Percentiles rank a stretch among this genome's conserved stretches.
Evolutionary conservation across 345 rosid genomes (phyloP).

Genomic region (Noccaea bulbosa): DNA sequence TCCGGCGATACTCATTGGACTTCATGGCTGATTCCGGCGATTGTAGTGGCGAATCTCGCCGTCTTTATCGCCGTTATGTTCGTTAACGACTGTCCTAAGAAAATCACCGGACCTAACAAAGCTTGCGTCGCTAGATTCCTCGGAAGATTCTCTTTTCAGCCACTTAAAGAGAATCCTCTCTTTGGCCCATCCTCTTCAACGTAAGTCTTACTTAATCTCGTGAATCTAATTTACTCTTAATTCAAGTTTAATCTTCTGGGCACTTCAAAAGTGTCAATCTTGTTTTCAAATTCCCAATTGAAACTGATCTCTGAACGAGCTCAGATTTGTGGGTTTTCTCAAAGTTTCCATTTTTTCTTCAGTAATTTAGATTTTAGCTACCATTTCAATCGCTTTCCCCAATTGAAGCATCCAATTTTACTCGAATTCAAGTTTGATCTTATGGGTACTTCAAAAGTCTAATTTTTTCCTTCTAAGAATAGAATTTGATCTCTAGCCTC

Average conservation of each 20-base stretch:
- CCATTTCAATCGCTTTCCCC: neutral
- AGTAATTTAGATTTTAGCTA: neutral
- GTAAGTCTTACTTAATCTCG: constrained; percentile 49
- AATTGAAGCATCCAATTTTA: neutral
- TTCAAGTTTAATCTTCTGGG: constrained; percentile 14
- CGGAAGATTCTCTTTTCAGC: constrained; percentile 83
- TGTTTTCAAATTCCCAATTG: neutral
- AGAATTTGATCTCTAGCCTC: neutral
- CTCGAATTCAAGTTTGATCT: neutral
- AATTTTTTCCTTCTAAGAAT: neutral
- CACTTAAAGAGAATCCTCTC: constrained; percentile 85
- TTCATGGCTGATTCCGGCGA: constrained; percentile 84
- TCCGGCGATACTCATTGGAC: constrained; percentile 69
- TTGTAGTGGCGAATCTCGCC: constrained; percentile 74
- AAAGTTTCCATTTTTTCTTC: constrained; percentile 14
- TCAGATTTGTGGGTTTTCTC: neutral
- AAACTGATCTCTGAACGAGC: neutral
- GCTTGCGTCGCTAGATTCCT: constrained; percentile 76
- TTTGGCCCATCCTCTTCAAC: constrained; percentile 90
- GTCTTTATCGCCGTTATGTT: constrained; percentile 77
- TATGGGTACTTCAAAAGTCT: constrained; percentile 11
- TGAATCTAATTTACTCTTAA: neutral
- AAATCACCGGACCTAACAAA: constrained; percentile 46
- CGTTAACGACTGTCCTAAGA: constrained; percentile 84
- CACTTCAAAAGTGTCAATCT: constrained; percentile 7